Evolutionary conservation across 2,329 filamentous ascomycete genomes (phyloP), one percentile per base, ranked within the genome.

Genomic region (Erysiphe pisi): DNA sequence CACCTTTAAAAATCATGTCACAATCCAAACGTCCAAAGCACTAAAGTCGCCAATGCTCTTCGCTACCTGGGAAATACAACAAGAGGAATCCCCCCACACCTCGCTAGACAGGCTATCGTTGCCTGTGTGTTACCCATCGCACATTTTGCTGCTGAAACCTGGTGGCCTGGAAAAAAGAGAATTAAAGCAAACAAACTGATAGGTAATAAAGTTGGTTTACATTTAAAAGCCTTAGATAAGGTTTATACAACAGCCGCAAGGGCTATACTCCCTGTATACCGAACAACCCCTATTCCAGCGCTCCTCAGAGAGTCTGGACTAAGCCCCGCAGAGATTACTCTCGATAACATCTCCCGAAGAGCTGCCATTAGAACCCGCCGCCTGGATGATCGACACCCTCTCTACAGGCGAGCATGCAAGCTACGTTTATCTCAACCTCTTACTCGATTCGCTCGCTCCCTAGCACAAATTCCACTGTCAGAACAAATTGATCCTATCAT

Each of bases 161-260:
- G 63, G 63, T 68, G 63, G 63, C 63, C 63, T 25, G 20, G 56
- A 61, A 61, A 28, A 68, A 58, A 58, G n/a, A 58, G 52, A 25
- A 22, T 22, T 6, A 22, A 58, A 22, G 52, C 20, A 1, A 25
- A 58, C 7, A 58, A 25, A 25, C 20, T 58, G 11, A 22, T 58
- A 22, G 9, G 20, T 9, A 58, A 58, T 58, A 58, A 25, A 58
- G 52, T 58, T 6, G 52, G 52, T 1, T 12, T 22, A 58, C 52
- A 58, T 58, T 22, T 6, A 70, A 56, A 56, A 56, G 4, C 52
- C n/a, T 14, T 56, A n/a, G n/a, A n/a, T 56, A 56, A 56, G 18
- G 18, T 56, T 4, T 56, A 56, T 22, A 56, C 7, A 56, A 56
- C 52, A 56, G 52, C 52, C 3, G 52, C n/a, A 56, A 8, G 52